Percentiles rank a stretch among this genome's conserved stretches.
Evolutionary conservation across 2,329 filamentous ascomycete genomes (phyloP).

Genomic region (Nothomitra cinnamomea): DNA sequence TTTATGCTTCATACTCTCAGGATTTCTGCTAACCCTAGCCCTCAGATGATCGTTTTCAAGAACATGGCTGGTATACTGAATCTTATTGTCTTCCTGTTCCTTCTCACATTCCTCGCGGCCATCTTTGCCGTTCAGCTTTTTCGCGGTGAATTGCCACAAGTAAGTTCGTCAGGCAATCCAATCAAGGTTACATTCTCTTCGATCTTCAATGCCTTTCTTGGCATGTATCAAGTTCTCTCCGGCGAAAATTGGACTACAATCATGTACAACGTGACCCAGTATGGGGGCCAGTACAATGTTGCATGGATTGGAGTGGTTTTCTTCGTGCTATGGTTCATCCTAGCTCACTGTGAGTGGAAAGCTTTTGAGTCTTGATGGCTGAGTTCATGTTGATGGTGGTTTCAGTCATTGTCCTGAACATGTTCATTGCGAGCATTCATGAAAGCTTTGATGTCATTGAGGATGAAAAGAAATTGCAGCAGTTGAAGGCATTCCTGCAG

Average conservation of each 20-base stretch:
- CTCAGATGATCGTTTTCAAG: slow-evolving; percentile 55
- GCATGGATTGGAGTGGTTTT: slow-evolving; percentile 88
- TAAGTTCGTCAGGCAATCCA: slow-evolving; percentile 42
- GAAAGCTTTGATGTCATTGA: slow-evolving; percentile 98
- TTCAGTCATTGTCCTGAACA: slow-evolving; percentile 87
- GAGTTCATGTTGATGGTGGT: slow-evolving; percentile 1
- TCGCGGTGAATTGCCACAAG: slow-evolving; percentile 58
- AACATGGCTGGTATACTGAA: slow-evolving; percentile 88
- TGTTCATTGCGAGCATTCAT: slow-evolving; percentile 99
- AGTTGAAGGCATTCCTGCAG: slow-evolving; percentile 87
- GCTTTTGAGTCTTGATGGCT: neutral
- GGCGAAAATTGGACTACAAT: slow-evolving; percentile 92
- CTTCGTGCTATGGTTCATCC: slow-evolving; percentile 86
- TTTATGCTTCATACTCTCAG: neutral
- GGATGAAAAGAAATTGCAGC: slow-evolving; percentile 91
- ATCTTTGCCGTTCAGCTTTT: slow-evolving; percentile 92
- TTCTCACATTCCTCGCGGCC: slow-evolving; percentile 83
- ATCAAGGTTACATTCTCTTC: slow-evolving; percentile 66
- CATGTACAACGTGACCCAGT: slow-evolving; percentile 63
- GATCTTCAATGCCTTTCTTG: slow-evolving; percentile 90
- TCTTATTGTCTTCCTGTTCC: slow-evolving; percentile 86
- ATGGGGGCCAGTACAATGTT: slow-evolving; percentile 47
- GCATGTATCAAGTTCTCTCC: slow-evolving; percentile 93
- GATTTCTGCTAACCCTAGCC: neutral
- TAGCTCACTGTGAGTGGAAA: slow-evolving; percentile 53